phyloP scores from a whole-genome alignment of 768 basidiomycete species.

The Podaxis sp. region DNA sequence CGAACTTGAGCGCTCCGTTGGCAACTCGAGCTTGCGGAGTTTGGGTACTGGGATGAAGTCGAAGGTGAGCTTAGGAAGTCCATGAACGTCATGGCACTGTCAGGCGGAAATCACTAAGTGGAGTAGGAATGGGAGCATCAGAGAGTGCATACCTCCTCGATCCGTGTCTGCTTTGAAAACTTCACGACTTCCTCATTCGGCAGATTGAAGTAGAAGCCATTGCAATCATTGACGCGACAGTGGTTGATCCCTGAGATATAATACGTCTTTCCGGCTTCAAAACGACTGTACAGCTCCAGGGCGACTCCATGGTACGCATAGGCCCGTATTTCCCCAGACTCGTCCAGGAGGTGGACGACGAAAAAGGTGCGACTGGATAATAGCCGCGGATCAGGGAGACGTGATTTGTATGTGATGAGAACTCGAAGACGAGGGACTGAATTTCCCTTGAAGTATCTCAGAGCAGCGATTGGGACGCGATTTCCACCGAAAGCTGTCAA shows the following conservation, averaged over 20 bases:
- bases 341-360: slow-evolving; percentile 1
- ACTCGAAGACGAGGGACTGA: background rate
- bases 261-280: slow-evolving; percentile 2
- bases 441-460: background rate
- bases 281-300: background rate
- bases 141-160: background rate
- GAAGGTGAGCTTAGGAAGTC: background rate
- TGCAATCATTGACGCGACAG: background rate
- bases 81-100: background rate
- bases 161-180: background rate
- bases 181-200: background rate
- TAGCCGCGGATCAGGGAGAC: background rate
- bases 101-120: background rate
- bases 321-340: slow-evolving; percentile 2
- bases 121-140: background rate
- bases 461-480: background rate
- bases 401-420: slow-evolving; percentile 11
- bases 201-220: background rate
- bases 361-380: background rate
- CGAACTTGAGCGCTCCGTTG: background rate
- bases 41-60: background rate
- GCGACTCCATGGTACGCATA: background rate
- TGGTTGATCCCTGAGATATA: background rate
- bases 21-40: background rate
- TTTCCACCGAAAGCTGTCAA: no score